Evolutionary conservation across 106 monocot species (phyloP).

Genomic region (Chionographis japonica): DNA sequence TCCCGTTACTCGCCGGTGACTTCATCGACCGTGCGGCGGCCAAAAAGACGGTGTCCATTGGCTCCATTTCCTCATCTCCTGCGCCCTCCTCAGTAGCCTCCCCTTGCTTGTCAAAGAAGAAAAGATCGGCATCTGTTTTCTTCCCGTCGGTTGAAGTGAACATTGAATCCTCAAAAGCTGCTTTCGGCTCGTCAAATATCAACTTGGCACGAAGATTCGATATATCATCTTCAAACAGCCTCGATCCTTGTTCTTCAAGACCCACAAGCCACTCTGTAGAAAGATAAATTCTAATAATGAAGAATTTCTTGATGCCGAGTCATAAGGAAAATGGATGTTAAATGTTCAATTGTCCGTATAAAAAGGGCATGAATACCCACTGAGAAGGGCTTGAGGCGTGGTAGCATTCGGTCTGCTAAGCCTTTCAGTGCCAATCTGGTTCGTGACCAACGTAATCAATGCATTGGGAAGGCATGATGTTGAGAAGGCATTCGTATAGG

Average conservation of each 20-base stretch:
- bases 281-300: background rate
- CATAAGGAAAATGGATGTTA: background rate
- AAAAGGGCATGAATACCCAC: slow-evolving; percentile 28
- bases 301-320: background rate
- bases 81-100: background rate
- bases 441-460: slow-evolving; percentile 46
- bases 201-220: slow-evolving; percentile 22
- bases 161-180: slow-evolving; percentile 5
- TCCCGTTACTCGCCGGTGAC: slow-evolving; percentile 14
- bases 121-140: slow-evolving; percentile 38
- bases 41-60: slow-evolving; percentile 39
- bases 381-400: slow-evolving; percentile 76
- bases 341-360: background rate
- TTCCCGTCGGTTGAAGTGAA: slow-evolving; percentile 5
- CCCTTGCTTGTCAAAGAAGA: slow-evolving; percentile 53
- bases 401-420: slow-evolving; percentile 33
- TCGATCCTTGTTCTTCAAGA: slow-evolving; percentile 49
- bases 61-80: slow-evolving; percentile 34
- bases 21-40: slow-evolving; percentile 51
- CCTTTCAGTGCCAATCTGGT: slow-evolving; percentile 25
- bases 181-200: slow-evolving; percentile 32
- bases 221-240: slow-evolving; percentile 35
- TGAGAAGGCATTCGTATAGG: slow-evolving; percentile 69
- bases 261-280: slow-evolving; percentile 56
- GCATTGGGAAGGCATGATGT: slow-evolving; percentile 46